Evolutionary conservation across 1,284 basidiomycete species (phyloP), one percentile per base, ranked within the genome.

Genomic region (Marasmius sp.): DNA sequence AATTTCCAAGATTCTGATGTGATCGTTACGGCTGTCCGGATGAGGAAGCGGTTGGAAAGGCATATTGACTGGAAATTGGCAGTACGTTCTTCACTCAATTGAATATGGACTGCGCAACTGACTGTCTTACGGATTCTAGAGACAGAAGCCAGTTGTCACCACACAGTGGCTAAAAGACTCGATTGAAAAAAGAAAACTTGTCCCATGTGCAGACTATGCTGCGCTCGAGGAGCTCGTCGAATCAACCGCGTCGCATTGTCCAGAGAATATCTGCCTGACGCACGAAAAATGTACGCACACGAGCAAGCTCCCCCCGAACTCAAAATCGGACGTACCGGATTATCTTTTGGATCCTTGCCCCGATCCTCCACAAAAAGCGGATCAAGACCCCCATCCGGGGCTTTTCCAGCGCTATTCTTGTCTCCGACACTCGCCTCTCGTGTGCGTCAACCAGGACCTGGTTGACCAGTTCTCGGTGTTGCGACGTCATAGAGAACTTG

Each of bases 121-220:
- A 56, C 8, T 47, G 27, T 27, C 27, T 27, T 27, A 27, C 16
- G 16, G 27, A 36, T 45, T 8, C 58, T 7, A 92, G 89, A 84
- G 77, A 75, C 77, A 77, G 36, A 91, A 88, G 69, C 76, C 81
- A 0, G 79, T 91, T 20, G 87, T 92, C 11, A 86, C 81, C 0
- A 87, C 89, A 0, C 75, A 82, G 37, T 92, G 90, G 91, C 78
- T 93, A 12, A 77, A 72, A 34, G 80, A 87, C 62, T 88, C 86
- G 6, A 73, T 84, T 14, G 67, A 72, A 22, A 73, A 78, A 49
- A 75, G 79, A 0, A 72, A 67, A n/a, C 68, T 78, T 0, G 71
- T 84, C 2, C 81, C 86, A 0, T 88, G 75, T 61, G 80, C 74
- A 1, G 73, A 78, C 47, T 90, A 86, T 68, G 77, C 81, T 37